phyloP scores from a whole-genome alignment of 345 rosid species.

The Durio zibethinus region DNA sequence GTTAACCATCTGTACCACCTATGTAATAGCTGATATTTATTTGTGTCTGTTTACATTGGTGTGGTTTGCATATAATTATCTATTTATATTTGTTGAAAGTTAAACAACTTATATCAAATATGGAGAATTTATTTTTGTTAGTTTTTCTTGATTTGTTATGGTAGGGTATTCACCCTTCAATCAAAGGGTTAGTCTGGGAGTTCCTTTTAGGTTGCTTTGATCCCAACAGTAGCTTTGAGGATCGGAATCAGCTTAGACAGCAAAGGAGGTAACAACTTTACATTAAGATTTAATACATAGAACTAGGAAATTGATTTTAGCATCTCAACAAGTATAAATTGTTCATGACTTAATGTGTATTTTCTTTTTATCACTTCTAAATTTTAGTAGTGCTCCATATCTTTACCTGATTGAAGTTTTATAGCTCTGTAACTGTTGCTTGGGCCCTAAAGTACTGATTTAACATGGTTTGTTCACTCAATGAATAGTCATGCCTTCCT shows the following conservation, averaged over 20 bases:
- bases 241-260: conserved; percentile 60
- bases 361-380: conserved; percentile 1
- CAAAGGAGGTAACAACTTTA: conserved; percentile 54
- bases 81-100: background rate
- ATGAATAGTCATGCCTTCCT: conserved; percentile 9
- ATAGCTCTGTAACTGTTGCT: conserved; percentile 6
- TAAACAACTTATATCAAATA: background rate
- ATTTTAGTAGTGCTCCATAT: background rate
- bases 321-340: conserved; percentile 3
- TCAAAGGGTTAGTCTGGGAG: conserved; percentile 92
- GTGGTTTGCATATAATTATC: background rate
- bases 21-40: background rate
- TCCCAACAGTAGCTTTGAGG: conserved; percentile 83
- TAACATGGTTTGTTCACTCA: background rate
- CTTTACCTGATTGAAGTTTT: background rate
- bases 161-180: conserved; percentile 94
- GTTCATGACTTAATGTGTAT: background rate
- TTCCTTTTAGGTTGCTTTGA: conserved; percentile 89
- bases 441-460: background rate
- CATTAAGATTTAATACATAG: background rate
- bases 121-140: background rate
- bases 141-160: conserved; percentile 27
- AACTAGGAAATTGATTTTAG: background rate
- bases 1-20: background rate
- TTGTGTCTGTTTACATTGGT: background rate